Percentiles rank a stretch among this genome's conserved stretches.
These are phyloP conservation scores for Friedmanniomyces endolithicus DNA, from an alignment of 495 filamentous ascomycete species.

Conservation along the genomic window DNA sequence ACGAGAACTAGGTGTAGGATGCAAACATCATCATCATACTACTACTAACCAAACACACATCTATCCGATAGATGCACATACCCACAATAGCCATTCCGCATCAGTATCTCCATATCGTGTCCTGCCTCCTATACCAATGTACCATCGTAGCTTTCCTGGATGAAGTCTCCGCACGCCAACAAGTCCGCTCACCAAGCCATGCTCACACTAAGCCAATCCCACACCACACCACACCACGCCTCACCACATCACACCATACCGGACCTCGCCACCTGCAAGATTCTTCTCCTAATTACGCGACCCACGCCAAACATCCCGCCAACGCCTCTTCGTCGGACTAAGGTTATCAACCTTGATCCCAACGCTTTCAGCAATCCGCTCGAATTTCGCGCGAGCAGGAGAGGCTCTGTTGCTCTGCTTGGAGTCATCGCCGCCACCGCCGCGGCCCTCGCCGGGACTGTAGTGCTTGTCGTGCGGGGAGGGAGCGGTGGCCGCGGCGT, in stretches of 20 bases:
- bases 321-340: neutral
- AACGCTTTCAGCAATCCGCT: constrained; percentile 26
- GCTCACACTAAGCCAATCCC: neutral
- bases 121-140: neutral
- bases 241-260: too few relatives aligned
- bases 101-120: neutral
- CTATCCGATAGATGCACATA: neutral
- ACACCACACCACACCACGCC: too few relatives aligned
- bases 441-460: neutral
- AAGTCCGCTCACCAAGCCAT: neutral
- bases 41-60: too few relatives aligned
- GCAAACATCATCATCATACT: neutral
- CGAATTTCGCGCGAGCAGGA: constrained; percentile 27
- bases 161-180: neutral
- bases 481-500: neutral
- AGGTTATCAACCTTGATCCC: constrained; percentile 10
- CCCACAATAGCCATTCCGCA: neutral
- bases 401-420: constrained; percentile 6
- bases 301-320: constrained; percentile 2
- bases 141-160: neutral
- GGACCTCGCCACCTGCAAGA: too few relatives aligned
- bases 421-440: neutral
- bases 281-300: neutral
- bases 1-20: neutral
- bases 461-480: neutral